Percentiles rank a stretch among this genome's conserved stretches.
Evolutionary conservation across 495 filamentous ascomycete genomes (phyloP).

Genomic region (Astrothelium subdiscretum): DNA sequence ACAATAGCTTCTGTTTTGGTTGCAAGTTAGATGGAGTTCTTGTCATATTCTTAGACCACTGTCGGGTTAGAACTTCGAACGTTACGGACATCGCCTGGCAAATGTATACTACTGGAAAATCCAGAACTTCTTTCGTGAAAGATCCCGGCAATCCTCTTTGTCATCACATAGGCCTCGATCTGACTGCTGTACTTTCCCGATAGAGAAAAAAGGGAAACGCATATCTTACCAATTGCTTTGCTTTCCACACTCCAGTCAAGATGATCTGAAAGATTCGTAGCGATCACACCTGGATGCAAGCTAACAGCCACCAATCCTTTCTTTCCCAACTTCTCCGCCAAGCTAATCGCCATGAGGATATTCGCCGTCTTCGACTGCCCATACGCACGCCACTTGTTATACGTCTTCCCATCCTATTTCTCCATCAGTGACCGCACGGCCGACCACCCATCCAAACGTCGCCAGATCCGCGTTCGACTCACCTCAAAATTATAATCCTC

Average conservation of each 20-base stretch:
- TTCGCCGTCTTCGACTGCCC: conserved; percentile 26
- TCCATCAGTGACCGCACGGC: conserved; percentile 3
- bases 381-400: conserved; percentile 17
- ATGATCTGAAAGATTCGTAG: neutral
- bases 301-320: conserved; percentile 23
- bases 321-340: conserved; percentile 18
- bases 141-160: too few species aligned
- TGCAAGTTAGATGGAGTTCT: conserved; percentile 17
- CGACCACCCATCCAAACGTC: too few species aligned
- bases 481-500: conserved; percentile 33
- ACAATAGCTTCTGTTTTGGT: conserved; percentile 3
- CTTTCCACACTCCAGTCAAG: neutral
- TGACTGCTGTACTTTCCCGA: too few species aligned
- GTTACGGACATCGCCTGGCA: too few species aligned
- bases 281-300: conserved; percentile 25
- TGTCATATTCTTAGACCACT: too few species aligned
- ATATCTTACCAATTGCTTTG: neutral
- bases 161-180: too few species aligned
- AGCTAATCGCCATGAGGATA: conserved; percentile 19
- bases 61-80: too few species aligned
- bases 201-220: too few species aligned
- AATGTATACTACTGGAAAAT: too few species aligned
- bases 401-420: neutral
- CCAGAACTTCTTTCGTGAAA: too few species aligned
- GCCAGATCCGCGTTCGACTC: too few species aligned